Conservation (phyloP, 371 early-diverging fungal species). For the Rhizopus microsporus region DNA sequence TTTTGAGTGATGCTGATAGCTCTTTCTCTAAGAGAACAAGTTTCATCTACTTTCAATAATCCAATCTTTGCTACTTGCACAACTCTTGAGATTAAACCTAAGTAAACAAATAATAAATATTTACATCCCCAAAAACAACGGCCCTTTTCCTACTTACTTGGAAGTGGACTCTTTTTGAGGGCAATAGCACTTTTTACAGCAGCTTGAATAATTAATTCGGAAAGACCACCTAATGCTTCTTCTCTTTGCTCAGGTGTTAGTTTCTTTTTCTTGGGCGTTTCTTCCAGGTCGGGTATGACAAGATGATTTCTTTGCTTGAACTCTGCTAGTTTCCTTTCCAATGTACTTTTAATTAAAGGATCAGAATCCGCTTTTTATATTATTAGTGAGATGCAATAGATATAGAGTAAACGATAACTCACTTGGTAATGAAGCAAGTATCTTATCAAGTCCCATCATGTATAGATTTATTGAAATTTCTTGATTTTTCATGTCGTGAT, state of each 20-base stretch:
- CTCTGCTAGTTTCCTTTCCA: constrained; percentile 41
- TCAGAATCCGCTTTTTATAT: constrained; percentile 44
- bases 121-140: neutral
- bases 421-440: constrained; percentile 56
- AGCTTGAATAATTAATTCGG: constrained; percentile 52
- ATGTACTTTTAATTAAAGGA: constrained; percentile 41
- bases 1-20: constrained; percentile 55
- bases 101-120: neutral
- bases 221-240: constrained; percentile 24
- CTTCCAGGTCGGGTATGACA: constrained; percentile 11
- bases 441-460: constrained; percentile 53
- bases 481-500: constrained; percentile 28
- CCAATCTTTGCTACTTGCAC: constrained; percentile 25
- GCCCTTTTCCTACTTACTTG: constrained; percentile 25
- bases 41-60: constrained; percentile 55
- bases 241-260: constrained; percentile 12
- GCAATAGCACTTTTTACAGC: constrained; percentile 59
- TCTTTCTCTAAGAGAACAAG: constrained; percentile 56
- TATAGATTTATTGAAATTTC: constrained; percentile 54
- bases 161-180: constrained; percentile 64
- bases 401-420: constrained; percentile 15
- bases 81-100: constrained; percentile 14
- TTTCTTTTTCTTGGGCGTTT: constrained; percentile 6
- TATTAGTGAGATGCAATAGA: neutral
- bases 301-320: constrained; percentile 25